Evolutionary conservation across 164 flowering plant species (phyloP), one percentile per base, ranked within the genome.

Genomic region (Liquidambar formosana): DNA sequence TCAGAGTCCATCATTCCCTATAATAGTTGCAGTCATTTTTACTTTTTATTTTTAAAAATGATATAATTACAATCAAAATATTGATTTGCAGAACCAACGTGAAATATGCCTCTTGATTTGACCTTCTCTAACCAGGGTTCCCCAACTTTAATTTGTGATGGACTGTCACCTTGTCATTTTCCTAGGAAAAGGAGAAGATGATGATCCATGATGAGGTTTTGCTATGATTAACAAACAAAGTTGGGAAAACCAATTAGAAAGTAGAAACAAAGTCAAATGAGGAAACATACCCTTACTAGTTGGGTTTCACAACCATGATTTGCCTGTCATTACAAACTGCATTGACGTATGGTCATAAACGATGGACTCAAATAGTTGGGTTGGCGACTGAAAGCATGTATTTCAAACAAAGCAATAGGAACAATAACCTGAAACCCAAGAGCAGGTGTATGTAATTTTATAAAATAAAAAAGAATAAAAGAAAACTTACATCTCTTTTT

Each of bases 401-500:
- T n/a, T 46, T 57, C 16, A 46, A 64, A 23, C 13, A 21, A 11
- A 61, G 22, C 4, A 53, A 28, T n/a, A 8, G 26, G 58, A 15
- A 41, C 19, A 27, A 23, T 5, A n/a, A 61, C 27, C 28, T 1
- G 41, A 18, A 57, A n/a, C 44, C 63, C 45, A 63, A 56, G 16
- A 33, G 12, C 43, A 4, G 60, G 16, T 28, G 15, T 57, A 57
- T 16, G 49, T 28, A 41, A 26, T 16, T 62, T 33, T 33, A 33
- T 6, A 33, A 33, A 33, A 33, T 33, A 2, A 2, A 33, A 33
- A 33, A 33, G 2, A 33, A 33, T 33, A 6, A 33, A 33, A 26
- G 22, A 57, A 53, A 38, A 64, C 89, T 82, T 78, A 91, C 98
- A 69, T 75, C 75, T 69, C 65, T 78, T 21, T 70, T 73, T 45